Evolutionary conservation across 805 yeast genomes (phyloP), one percentile per base, ranked within the genome.

Genomic region (Ogataea degrootiae): DNA sequence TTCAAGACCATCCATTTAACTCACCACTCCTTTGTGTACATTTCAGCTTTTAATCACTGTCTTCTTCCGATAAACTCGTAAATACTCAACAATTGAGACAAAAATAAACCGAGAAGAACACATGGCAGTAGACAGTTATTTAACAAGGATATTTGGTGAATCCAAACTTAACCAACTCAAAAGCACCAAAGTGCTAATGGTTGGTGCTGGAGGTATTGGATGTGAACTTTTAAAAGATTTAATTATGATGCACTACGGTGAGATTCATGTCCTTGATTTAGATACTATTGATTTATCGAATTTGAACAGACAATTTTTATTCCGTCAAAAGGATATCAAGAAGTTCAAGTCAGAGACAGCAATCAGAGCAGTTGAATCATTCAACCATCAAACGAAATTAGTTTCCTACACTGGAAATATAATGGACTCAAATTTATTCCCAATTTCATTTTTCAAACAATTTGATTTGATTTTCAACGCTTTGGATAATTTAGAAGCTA

Each of bases 121-220:
- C 22, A 52, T 53, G 56, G 43, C 48, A 1, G 29, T 35, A 21
- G 63, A 63, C 41, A 50, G 57, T 17, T 72, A 74, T 51, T 61
- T 78, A 37, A 65, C 55, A 50, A 68, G 66, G 47, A 68, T 79
- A n/a, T 69, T 76, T 40, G 82, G 81, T 1, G 61, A 56, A 0
- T 67, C 65, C 12, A 54, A 64, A 14, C 64, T 63, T 40, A 43
- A 48, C 1, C 21, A 48, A 19, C 56, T 77, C 38, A 57, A 60
- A n/a, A 19, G 48, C 11, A 57, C 86, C 6, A 83, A 79, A 52
- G 87, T 90, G 14, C 69, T 91, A 29, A 70, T 91, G 67, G 95
- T 91, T 2, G 98, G 98, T 4, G 96, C 97, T 1, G 98, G 98
- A 31, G 98, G 98, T 6, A 90, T 91, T 54, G 98, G 98, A 2